phyloP scores from a whole-genome alignment of 2,329 filamentous ascomycete genomes.

The Phaeoacremonium minimum region DNA sequence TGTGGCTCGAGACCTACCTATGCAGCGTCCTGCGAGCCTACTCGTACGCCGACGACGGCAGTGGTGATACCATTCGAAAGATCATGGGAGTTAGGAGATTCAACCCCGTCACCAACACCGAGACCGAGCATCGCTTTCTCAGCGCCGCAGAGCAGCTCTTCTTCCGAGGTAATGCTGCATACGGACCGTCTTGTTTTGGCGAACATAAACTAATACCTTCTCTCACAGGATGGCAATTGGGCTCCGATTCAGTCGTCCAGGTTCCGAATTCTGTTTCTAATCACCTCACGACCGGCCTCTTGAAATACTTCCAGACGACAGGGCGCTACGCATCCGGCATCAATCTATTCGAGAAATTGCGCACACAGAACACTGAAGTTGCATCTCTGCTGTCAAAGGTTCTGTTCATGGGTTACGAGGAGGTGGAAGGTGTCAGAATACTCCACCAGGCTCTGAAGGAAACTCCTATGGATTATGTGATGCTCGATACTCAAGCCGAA shows the following conservation, averaged over 20 bases:
- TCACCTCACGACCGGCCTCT: constrained; percentile 85
- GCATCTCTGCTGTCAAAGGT: constrained; percentile 89
- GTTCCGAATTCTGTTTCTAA: constrained; percentile 97
- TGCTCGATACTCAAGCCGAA: constrained; percentile 89
- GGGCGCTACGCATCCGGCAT: constrained; percentile 93
- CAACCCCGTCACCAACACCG: constrained; percentile 97
- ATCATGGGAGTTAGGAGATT: constrained; percentile 96
- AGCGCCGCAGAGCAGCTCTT: constrained; percentile 93
- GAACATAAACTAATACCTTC: constrained; percentile 14
- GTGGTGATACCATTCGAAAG: constrained; percentile 89
- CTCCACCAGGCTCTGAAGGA: constrained; percentile 86
- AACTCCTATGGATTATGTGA: constrained; percentile 94
- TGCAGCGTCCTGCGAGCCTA: constrained; percentile 93
- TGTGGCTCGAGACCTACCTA: constrained; percentile 97
- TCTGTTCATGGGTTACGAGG: constrained; percentile 90
- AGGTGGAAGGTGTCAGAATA: constrained; percentile 88
- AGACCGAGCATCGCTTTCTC: constrained; percentile 93
- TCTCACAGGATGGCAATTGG: constrained; percentile 77
- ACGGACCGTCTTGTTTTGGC: background rate
- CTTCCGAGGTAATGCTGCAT: constrained; percentile 65
- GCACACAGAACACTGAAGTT: constrained; percentile 85
- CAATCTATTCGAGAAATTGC: constrained; percentile 95
- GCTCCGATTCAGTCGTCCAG: constrained; percentile 94
- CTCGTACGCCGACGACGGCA: constrained; percentile 93
- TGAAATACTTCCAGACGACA: constrained; percentile 93